Conservation (phyloP, 2,329 filamentous ascomycete species). For the Sordariomycetes sp. region DNA sequence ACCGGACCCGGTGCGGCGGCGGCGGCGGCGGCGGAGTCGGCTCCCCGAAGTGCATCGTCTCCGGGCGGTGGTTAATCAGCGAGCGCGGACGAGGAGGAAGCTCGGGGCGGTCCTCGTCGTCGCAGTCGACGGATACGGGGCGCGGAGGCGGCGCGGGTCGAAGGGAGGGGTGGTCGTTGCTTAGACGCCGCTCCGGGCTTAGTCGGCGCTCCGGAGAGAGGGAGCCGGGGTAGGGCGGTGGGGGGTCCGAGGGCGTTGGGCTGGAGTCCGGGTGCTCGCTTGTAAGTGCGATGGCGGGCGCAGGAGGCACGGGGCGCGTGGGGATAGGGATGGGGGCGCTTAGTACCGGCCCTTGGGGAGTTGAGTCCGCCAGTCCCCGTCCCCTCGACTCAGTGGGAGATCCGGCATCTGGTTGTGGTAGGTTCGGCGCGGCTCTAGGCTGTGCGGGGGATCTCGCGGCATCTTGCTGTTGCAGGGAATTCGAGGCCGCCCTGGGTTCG, state of each 20-base stretch:
- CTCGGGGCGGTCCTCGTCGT: not conserved
- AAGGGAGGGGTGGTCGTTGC: not conserved
- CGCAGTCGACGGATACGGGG: not conserved
- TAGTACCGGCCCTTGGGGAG: not conserved
- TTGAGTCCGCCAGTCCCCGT: not conserved
- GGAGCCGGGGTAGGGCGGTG: conserved; percentile 6
- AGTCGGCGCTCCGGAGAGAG: conserved; percentile 2
- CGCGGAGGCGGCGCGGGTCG: conserved; percentile 2
- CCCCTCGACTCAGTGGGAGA: not conserved
- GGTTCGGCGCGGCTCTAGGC: no score
- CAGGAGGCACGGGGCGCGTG: not conserved
- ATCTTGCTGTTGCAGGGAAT: not conserved
- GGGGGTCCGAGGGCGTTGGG: conserved; percentile 1
- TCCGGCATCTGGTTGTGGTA: not conserved
- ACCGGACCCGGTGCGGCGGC: not conserved
- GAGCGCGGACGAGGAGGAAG: conserved; percentile 2
- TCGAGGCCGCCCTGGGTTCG: not conserved
- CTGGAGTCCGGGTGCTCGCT: conserved; percentile 1
- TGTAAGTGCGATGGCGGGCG: not conserved
- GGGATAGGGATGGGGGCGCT: not conserved
- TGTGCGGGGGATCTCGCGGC: not conserved
- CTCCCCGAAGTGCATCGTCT: not conserved
- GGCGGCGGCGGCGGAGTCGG: not conserved
- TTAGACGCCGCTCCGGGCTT: not conserved
- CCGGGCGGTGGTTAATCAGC: not conserved